A percentile compares a stretch with the other conserved stretches of the same genome.
These are phyloP conservation scores for Aspergillus cristatus DNA, from an alignment of 495 filamentous ascomycete genomes.

Conservation along the genomic window DNA sequence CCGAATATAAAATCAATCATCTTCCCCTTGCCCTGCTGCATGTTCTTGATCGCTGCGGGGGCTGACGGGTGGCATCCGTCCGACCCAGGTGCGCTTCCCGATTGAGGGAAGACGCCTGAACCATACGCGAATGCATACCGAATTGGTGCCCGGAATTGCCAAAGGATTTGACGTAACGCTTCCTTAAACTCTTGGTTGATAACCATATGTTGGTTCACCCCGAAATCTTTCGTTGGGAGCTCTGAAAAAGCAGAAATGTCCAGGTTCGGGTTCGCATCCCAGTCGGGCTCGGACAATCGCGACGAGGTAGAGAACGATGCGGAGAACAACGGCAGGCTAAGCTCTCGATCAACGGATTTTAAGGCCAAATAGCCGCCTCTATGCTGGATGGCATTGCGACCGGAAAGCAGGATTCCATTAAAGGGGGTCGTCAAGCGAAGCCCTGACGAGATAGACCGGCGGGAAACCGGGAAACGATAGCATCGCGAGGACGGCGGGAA, in stretches of 20 bases:
- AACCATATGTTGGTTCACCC: conserved; percentile 88
- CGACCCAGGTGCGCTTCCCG: conserved; percentile 36
- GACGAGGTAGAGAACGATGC: conserved; percentile 33
- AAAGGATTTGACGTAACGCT: conserved; percentile 74
- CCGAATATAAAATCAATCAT: conserved; percentile 99
- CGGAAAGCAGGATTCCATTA: conserved; percentile 12
- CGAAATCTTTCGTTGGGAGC: conserved; percentile 80
- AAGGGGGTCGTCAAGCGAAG: conserved; percentile 9
- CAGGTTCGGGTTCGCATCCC: conserved; percentile 74
- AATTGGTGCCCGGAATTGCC: conserved; percentile 89
- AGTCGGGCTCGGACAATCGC: conserved; percentile 37
- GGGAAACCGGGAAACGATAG: conserved; percentile 12
- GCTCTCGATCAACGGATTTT: conserved; percentile 3
- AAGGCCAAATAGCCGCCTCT: conserved; percentile 5
- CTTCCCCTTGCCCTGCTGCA: conserved; percentile 78
- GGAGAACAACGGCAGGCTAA: conserved; percentile 12
- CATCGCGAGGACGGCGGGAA: conserved; percentile 10
- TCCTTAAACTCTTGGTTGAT: conserved; percentile 94
- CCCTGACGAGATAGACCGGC: conserved; percentile 22
- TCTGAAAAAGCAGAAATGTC: conserved; percentile 74
- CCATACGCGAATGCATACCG: conserved; percentile 96
- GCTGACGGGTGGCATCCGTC: conserved; percentile 62
- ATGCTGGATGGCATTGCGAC: conserved; percentile 6
- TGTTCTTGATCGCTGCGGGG: conserved; percentile 63
- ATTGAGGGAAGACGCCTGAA: conserved; percentile 90